A percentile compares a stretch with the other conserved stretches of the same genome.
Evolutionary conservation across 345 rosid species (phyloP).

Genomic region (Physaria fendleri): DNA sequence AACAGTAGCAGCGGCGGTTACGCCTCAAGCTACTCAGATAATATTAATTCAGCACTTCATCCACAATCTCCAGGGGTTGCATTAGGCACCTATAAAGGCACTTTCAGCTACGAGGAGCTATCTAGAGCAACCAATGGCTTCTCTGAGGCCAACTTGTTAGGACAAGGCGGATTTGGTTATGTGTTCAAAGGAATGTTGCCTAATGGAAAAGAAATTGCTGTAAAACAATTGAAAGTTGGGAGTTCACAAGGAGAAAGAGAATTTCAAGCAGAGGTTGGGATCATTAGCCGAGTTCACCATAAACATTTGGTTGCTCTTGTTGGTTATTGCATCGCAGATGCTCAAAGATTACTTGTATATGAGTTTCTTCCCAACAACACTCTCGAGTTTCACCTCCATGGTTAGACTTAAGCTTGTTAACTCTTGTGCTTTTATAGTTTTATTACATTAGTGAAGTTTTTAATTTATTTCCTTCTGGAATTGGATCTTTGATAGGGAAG

Average conservation of each 20-base stretch:
- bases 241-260: conserved; percentile 61
- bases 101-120: conserved; percentile 47
- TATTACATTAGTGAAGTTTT: background rate
- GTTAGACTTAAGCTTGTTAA: too few species aligned
- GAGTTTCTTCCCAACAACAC: conserved; percentile 65
- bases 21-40: conserved; percentile 51
- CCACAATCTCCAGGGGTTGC: conserved; percentile 47
- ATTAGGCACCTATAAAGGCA: conserved; percentile 51
- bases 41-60: conserved; percentile 39
- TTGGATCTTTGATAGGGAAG: conserved; percentile 39
- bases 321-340: conserved; percentile 52
- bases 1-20: conserved; percentile 52
- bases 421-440: too few species aligned
- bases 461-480: background rate
- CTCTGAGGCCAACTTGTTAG: conserved; percentile 55
- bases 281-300: conserved; percentile 63
- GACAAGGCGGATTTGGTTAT: conserved; percentile 68
- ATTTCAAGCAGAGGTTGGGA: conserved; percentile 65
- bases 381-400: conserved; percentile 60
- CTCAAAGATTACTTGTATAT: conserved; percentile 56
- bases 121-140: conserved; percentile 55
- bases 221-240: conserved; percentile 55
- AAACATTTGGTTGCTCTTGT: conserved; percentile 61
- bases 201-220: conserved; percentile 50
- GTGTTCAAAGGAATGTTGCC: conserved; percentile 56